Evolutionary conservation across 148 eudicot genomes (phyloP), one percentile per base, ranked within the genome.

Genomic region (Pharnaceum exiguum): DNA sequence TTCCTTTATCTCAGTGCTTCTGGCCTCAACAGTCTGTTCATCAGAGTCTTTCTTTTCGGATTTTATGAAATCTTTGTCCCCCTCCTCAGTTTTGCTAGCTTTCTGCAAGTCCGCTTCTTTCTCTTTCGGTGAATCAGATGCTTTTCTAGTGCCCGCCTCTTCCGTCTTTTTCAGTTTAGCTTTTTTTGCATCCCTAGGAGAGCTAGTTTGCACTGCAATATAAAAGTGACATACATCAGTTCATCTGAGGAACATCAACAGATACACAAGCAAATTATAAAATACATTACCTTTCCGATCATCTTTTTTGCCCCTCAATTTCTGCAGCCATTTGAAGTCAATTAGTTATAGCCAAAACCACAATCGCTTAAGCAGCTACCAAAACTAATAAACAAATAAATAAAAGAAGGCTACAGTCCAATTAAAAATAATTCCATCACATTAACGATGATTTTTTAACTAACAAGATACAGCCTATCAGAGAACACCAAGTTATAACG

Each of bases 291-390:
- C 96, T 87, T 79, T 82, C 26, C 3, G 33, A 40, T 50, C 68
- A 31, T 71, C 89, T 39, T 74, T 77, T 79, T 78, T 93, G 74
- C 70, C 93, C 51, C 62, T 75, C 25, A 66, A 27, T 74, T 72
- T 85, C 91, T 93, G 71, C 68, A 55, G 28, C 50, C 8, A 64
- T 28, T 23, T 23, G 58, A 21, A 51, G 46, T 25, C 6, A 49
- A 44, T 31, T 26, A 21, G n/a, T n/a, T n/a, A 22, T 35, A 7
- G 30, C 10, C 39, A 54, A 25, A 51, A 6, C 21, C 16, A 10
- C 33, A 12, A 28, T 37, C n/a, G 5, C n/a, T 3, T 5, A 37
- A 36, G 38, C 29, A 55, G n/a, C n/a, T 3, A 3, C 25, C 13
- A 37, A 36, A 5, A n/a, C n/a, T n/a, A n/a, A 36, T 3, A 36